Evolutionary conservation across 108 stramenopile genomes (phyloP), one percentile per base, ranked within the genome.

Genomic region (Pseudonitzschia pungens): DNA sequence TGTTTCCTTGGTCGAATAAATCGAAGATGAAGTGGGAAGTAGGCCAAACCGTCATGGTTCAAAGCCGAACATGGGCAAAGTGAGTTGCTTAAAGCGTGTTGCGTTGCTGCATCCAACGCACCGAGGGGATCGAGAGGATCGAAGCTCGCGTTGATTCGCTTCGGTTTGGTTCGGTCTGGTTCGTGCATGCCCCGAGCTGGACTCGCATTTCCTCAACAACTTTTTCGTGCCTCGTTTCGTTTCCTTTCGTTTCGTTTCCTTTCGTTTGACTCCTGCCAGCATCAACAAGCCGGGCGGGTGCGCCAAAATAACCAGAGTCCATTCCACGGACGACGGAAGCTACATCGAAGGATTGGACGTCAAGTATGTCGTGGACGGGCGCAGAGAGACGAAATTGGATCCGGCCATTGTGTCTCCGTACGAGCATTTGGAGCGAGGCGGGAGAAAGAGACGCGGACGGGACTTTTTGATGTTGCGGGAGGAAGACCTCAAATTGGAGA

Each of bases 251-350:
- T 10, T 27, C 21, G 45, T 53, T 51, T 24, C 1, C 14, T 42
- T 27, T 22, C 31, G 8, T n/a, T n/a, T n/a, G n/a, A n/a, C n/a
- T n/a, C n/a, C 54, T 45, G 45, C 5, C 57, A 79, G 82, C n/a
- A 83, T 83, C 75, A 83, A 83, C 58, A 74, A 75, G 42, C 82
- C 82, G 16, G 82, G 82, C 24, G 82, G 82, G 14, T 79, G 79
- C 43, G 82, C 73, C 14, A 65, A 42, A 36, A 78, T 83, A 28
- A 71, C 57, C 28, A 75, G 79, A 27, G 66, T 83, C 20, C 74
- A 83, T 60, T 71, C 58, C 22, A 26, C 29, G 2, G 44, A 65
- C n/a, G 65, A 40, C 4, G 71, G 68, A 24, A 44, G 24, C 11
- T 74, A 62, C 58, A 41, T 83, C 16, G 71, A 83, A 55, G 59